Evolutionary conservation across 1,139 yeast genomes (phyloP), one percentile per base, ranked within the genome.

Genomic region (Pichia sp.): DNA sequence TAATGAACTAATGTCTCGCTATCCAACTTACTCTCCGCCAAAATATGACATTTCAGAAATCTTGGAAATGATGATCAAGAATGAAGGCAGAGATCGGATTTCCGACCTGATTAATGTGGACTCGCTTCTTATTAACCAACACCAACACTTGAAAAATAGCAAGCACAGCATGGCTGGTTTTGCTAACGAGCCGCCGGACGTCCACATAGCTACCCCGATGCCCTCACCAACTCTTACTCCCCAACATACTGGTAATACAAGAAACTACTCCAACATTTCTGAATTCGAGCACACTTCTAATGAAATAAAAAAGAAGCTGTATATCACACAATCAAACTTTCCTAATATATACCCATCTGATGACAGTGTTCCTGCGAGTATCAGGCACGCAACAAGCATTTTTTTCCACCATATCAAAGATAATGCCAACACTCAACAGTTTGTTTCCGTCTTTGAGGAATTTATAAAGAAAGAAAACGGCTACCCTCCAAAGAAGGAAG

Each of bases 201-300:
- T 86, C 3, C 96, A 90, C 68, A 77, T 90, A 16, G 92, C 96
- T 0, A 90, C 97, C 0, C 97, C 96, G 0, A 88, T 87, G 0
- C 95, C 96, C 1, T 87, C 96, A 0, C 96, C 96, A 0, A 85
- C 88, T 0, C 69, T 81, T 8, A 79, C 86, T 1, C 90, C 95
- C 1, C 70, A 67, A 42, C 69, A 65, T 47, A 66, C 70, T 0
- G 30, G 74, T 51, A 52, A 63, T 57, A 49, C 74, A 66, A 42
- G 64, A 66, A 44, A 64, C 67, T 45, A 62, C 71, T 62, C 67
- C 5, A 65, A 61, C 36, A 59, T 62, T 6, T 59, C 67, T 1
- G 68, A 67, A 45, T 57, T 60, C 11, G 70, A 66, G 16, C 66
- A 63, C 52, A 73, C 77, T 72, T 68, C 79, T 4, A 82, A 82